Conservation (phyloP, 305 asterid species). For the Fraxinus platypoda region DNA sequence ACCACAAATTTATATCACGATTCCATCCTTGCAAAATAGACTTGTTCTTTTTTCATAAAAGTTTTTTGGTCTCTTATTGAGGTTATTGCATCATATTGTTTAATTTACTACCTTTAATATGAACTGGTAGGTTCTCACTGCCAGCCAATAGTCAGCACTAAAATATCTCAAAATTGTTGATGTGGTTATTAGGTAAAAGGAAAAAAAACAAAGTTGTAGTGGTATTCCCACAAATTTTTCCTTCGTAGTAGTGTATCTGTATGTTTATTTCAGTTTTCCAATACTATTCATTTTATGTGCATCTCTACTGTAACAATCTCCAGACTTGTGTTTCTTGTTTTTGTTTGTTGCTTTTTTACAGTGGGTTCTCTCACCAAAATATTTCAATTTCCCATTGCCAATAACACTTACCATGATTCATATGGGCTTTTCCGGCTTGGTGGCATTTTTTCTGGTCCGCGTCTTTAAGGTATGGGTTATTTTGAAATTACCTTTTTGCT, state of each 20-base stretch:
- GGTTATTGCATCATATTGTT: background rate
- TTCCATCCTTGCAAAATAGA: constrained; percentile 6
- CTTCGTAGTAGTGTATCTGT: background rate
- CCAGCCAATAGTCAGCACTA: background rate
- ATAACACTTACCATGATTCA: constrained; percentile 98
- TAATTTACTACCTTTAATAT: background rate
- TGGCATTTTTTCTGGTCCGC: constrained; percentile 85
- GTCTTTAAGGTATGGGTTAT: constrained; percentile 68
- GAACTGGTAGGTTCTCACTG: constrained; percentile 4
- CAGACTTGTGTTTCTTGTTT: constrained; percentile 12
- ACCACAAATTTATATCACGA: background rate
- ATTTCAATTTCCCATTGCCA: constrained; percentile 94
- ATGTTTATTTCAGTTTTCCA: constrained; percentile 16
- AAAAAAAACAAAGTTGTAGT: background rate
- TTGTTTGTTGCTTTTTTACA: constrained; percentile 40
- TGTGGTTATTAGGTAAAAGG: background rate
- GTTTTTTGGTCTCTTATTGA: background rate
- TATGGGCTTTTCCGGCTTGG: constrained; percentile 96
- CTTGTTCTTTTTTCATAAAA: background rate
- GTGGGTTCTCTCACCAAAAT: constrained; percentile 99
- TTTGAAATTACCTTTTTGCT: constrained; percentile 20
- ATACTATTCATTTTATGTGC: constrained; percentile 13
- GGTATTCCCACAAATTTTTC: background rate
- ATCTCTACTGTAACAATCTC: constrained; percentile 5
- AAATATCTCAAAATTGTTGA: background rate